Evolutionary conservation across 495 filamentous ascomycete genomes (phyloP), one percentile per base, ranked within the genome.

Genomic region (Talaromyces borbonicus): DNA sequence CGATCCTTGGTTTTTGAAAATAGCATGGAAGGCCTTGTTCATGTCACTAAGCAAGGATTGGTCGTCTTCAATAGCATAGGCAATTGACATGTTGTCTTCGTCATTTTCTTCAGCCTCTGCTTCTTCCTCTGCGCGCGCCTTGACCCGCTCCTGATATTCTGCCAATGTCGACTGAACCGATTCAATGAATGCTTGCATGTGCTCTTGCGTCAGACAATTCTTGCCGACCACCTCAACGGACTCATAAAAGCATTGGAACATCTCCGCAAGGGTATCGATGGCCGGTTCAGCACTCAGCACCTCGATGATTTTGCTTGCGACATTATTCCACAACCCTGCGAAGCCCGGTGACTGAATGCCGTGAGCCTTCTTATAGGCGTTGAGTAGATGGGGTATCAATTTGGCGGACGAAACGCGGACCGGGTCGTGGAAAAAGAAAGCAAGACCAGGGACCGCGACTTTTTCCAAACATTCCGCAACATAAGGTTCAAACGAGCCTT

Each of bases 201-300:
- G 81, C 33, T 80, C 71, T 37, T 71, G 69, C 19, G 70, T 85
- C 11, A 99, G 74, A 57, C 81, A 89, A 52, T 84, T 76, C 64
- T 84, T 82, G 47, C 89, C 90, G 49, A 95, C 78, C 5, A 95
- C 87, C 65, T 96, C 92, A 14, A 99, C 85, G 5, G 86, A 95
- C 63, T 99, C 93, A 62, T 99, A 99, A 72, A 97, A 97, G 74
- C 92, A 97, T 64, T 97, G 90, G 61, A 96, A 99, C 87, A 99
- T 95, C 67, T 97, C 93, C 8, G 93, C 90, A 15, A 99, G 77
- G 0, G 90, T 94, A 52, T 99, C 93, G 36, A 99, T 85, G 0
- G 89, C 88, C 6, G 93, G 90, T 65, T 99, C 93, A 0, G 87
- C 86, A 48, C 78, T 86, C n/a, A 99, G 74, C 2, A 96, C 90